Conservation (phyloP, 192 early-diverging fungal genomes). For the Rhizophagus clarus region DNA sequence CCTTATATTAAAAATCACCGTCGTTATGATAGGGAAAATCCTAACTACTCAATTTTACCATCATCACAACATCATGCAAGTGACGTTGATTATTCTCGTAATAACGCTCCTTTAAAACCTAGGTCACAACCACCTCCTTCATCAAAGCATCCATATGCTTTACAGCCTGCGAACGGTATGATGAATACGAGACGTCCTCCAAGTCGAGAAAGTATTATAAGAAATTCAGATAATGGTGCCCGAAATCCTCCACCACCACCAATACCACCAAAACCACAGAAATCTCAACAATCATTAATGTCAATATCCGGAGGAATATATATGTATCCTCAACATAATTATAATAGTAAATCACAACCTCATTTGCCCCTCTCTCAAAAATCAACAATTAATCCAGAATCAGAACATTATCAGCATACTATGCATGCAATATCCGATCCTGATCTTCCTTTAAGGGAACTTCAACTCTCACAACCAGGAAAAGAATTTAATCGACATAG, state of each 20-base stretch:
- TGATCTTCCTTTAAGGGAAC: not conserved
- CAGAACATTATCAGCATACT: not conserved
- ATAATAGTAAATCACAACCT: not conserved
- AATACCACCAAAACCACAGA: not conserved
- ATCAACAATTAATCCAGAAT: not conserved
- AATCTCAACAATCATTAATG: not conserved
- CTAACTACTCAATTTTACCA: not conserved
- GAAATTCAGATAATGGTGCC: not conserved
- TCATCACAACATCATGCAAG: not conserved
- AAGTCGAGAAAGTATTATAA: not conserved
- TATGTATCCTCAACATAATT: not conserved
- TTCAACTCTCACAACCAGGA: not conserved
- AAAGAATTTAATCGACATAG: not conserved
- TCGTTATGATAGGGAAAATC: not conserved
- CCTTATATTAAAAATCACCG: not conserved
- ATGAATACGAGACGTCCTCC: not conserved
- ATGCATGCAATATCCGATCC: not conserved
- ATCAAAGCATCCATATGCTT: not conserved
- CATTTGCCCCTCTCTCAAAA: constrained; percentile 13
- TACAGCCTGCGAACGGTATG: not conserved
- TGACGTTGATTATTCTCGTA: not conserved
- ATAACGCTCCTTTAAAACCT: not conserved
- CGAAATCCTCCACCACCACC: not conserved
- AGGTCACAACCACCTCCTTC: not conserved
- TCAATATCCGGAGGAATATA: not conserved